Percentiles rank a stretch among this genome's conserved stretches.
These are phyloP conservation scores for Trichothecium roseum DNA, from an alignment of 2,329 filamentous ascomycete species.

Conservation along the genomic window DNA sequence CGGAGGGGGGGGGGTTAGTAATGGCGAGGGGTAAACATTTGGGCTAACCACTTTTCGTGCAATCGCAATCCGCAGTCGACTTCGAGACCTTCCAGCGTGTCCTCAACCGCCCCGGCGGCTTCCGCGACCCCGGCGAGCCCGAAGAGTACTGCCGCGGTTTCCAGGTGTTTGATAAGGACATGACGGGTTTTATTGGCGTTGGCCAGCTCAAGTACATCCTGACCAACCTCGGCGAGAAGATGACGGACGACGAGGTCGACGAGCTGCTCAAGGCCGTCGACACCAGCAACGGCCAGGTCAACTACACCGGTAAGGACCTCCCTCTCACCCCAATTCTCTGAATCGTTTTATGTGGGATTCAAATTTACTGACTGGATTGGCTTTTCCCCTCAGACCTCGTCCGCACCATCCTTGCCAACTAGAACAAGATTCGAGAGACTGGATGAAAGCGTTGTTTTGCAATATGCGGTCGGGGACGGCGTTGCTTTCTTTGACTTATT, in stretches of 20 bases:
- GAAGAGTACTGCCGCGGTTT: conserved; percentile 98
- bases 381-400: conserved; percentile 53
- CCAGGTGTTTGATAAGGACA: conserved; percentile 98
- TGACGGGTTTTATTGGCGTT: conserved; percentile 95
- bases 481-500: conserved; percentile 20
- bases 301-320: conserved; percentile 71
- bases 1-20: not conserved
- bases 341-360: no score
- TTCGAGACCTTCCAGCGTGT: conserved; percentile 96
- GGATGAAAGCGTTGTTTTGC: conserved; percentile 11
- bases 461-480: conserved; percentile 21
- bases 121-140: conserved; percentile 94
- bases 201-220: conserved; percentile 97
- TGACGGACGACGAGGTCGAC: conserved; percentile 97
- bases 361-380: not conserved
- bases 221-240: conserved; percentile 97
- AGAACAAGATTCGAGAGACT: conserved; percentile 14
- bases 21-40: no score
- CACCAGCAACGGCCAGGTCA: conserved; percentile 90
- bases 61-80: conserved; percentile 59
- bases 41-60: not conserved
- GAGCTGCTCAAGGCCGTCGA: conserved; percentile 98
- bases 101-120: conserved; percentile 93
- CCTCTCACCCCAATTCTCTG: not conserved
- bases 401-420: conserved; percentile 79